A percentile compares a stretch with the other conserved stretches of the same genome.
Evolutionary conservation across 73 alveolate genomes (phyloP).

Genomic region (Tetrahymena borealis): DNA sequence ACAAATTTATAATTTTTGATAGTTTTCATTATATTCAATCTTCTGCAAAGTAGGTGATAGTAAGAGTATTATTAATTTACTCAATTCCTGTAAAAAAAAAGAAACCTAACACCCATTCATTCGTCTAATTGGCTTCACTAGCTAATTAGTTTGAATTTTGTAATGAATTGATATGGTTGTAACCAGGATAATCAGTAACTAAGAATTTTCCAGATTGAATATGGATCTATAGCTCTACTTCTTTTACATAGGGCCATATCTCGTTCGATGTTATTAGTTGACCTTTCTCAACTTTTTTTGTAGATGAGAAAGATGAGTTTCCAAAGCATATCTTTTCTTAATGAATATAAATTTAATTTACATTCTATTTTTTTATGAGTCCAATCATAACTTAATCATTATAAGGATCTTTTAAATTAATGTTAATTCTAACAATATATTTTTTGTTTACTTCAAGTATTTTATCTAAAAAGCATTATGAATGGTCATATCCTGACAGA

Average conservation of each 20-base stretch:
- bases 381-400: not conserved
- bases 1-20: no score
- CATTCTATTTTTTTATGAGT: not conserved
- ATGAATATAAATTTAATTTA: not conserved
- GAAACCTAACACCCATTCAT: not conserved
- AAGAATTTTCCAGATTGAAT: not conserved
- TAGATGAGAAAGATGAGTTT: not conserved
- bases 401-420: not conserved
- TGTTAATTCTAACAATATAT: not conserved
- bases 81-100: not conserved
- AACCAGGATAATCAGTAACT: not conserved
- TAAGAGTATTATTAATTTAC: not conserved
- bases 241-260: not conserved
- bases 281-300: not conserved
- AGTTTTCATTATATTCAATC: not conserved
- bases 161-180: not conserved
- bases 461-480: not conserved
- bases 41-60: not conserved
- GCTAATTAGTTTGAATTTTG: not conserved
- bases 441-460: not conserved
- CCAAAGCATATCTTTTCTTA: not conserved
- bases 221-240: not conserved
- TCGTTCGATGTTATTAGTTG: not conserved
- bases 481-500: not conserved
- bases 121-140: not conserved